Evolutionary conservation across 306 rosid species (phyloP), one percentile per base, ranked within the genome.

Genomic region (Trichosanthes cucumerina): DNA sequence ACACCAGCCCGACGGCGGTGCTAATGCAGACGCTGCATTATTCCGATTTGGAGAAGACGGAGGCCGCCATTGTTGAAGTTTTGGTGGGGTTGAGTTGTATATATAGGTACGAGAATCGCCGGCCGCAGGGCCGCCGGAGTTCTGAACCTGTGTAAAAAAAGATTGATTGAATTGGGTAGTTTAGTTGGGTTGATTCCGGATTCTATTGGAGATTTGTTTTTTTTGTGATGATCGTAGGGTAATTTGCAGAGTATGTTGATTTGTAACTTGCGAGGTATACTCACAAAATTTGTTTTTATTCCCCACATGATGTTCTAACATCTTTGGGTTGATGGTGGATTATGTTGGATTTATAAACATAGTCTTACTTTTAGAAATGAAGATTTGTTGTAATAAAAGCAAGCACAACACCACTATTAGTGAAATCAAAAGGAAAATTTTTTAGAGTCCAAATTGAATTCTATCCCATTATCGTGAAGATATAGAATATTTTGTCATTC

Each of bases 11-110:
- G 1, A 79, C 86, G 15, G 88, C 82, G 56, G 16, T 88, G 83
- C 66, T 92, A 83, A 50, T 90, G 80, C 95, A 92, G 80, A 92
- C 97, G 0, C 38, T 92, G 84, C 94, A 92, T 82, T 92, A 88
- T 70, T 87, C 97, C 0, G 86, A 92, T 47, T 83, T 92, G 89
- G 93, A 92, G 83, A 92, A 88, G 85, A 83, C 87, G 33, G 97
- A 92, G 80, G 87, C 90, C 14, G 90, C 88, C n/a, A 87, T 90
- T 72, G 88, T 87, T 10, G 87, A 85, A 57, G 86, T 86, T 9
- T 79, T 92, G 86, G 86, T 90, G 26, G 97, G 90, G 65, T 73
- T 92, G 84, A 86, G 95, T 81, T 86, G 82, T 57, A 70, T 88
- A 78, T 86, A 79, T 75, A 77, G 82, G 88, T 57, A 62, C 68